Evolutionary conservation across 1,284 basidiomycete species (phyloP), one percentile per base, ranked within the genome.

Genomic region (Cutaneotrichosporon arboriforme): DNA sequence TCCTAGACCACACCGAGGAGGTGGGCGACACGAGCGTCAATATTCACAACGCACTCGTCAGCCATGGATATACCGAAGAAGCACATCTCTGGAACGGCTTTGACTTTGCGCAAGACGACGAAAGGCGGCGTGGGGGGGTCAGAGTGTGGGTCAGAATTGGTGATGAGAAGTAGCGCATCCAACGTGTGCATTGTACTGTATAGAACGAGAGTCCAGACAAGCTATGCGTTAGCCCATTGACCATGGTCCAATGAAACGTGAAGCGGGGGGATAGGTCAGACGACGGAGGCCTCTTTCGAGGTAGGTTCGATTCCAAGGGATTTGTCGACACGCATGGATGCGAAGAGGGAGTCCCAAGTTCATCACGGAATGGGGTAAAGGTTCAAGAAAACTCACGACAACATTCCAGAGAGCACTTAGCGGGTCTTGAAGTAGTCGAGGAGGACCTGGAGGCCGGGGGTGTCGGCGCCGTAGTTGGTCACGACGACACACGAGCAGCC

Each of bases 401-500:
- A 42, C 18, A 17, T 49, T 42, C 22, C 34, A 40, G 39, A 38
- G 15, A 48, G 38, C 18, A 51, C 58, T 75, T 75, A 76, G 61
- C 73, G 70, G 67, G 72, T 69, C 70, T 76, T 76, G 70, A 75
- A 75, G 73, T 75, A 73, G 76, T 97, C 92, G 69, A 96, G 81
- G 76, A 97, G 86, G 70, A 97, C 93, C 77, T 96, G 88, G 72
- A 97, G 84, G 62, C 93, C 94, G 81, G 94, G 88, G 70, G 86
- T 87, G 82, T 97, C 94, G 66, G 84, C 82, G 73, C 94, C 94
- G 76, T 94, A 98, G 77, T 97, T 90, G 82, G 91, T 96, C 72
- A 98, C 93, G 65, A 97, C 94, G 66, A 97, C 94, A 76, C 92
- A 97, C 66, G 87, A 89, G 83, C 90, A 93, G 59, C 88, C 88